Percentiles rank a stretch among this genome's conserved stretches.
Evolutionary conservation across 129 eudicot species (phyloP).

Genomic region (Escallonia herrerae): DNA sequence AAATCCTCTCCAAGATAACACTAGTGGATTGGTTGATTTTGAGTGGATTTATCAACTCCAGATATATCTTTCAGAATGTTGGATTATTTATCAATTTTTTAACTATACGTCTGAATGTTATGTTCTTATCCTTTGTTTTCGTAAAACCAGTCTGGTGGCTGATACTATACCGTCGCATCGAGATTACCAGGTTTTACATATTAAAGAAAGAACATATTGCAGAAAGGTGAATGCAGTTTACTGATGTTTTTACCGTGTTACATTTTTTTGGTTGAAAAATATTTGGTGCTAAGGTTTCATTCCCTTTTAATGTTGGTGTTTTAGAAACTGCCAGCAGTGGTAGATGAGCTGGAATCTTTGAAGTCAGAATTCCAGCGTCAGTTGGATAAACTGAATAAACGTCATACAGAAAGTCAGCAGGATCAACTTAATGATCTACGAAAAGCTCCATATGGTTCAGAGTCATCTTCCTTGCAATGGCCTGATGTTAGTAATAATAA

Average conservation of each 20-base stretch:
- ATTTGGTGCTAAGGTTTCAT: conserved; percentile 6
- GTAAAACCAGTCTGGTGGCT: conserved; percentile 59
- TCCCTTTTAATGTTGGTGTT: conserved; percentile 18
- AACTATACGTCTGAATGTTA: background rate
- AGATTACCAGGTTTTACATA: conserved; percentile 57
- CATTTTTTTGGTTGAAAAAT: background rate
- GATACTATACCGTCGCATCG: conserved; percentile 89
- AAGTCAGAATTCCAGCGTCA: conserved; percentile 53
- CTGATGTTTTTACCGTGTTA: background rate
- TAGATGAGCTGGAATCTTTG: conserved; percentile 76
- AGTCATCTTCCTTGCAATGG: conserved; percentile 27
- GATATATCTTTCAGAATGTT: no score
- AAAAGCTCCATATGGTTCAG: conserved; percentile 28
- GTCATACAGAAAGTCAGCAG: conserved; percentile 26
- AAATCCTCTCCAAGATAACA: no score
- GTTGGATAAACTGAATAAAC: conserved; percentile 43
- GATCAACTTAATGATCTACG: conserved; percentile 35
- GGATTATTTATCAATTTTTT: no score
- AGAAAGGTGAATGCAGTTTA: conserved; percentile 50
- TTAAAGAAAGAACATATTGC: conserved; percentile 49
- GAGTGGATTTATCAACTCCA: no score
- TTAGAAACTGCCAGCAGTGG: conserved; percentile 64
- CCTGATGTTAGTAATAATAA: conserved; percentile 30
- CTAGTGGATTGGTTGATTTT: no score
- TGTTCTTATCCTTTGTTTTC: conserved; percentile 16